These are phyloP conservation scores for Fusarium torulosum DNA, from an alignment of 2,329 filamentous ascomycete genomes.

Conservation along the genomic window DNA sequence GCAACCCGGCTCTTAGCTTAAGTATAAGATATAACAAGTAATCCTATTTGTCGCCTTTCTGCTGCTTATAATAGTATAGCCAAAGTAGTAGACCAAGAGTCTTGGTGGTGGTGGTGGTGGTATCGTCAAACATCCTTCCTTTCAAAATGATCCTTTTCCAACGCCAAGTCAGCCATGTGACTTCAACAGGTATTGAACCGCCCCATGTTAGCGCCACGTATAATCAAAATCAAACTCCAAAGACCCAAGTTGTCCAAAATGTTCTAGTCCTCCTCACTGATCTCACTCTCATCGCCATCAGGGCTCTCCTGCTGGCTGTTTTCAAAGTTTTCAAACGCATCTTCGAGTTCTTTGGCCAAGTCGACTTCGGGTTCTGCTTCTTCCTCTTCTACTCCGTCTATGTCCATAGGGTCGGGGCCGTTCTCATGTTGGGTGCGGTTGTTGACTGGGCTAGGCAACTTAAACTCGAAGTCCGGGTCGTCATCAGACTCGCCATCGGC, in stretches of 20 bases:
- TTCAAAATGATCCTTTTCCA: constrained; percentile 18
- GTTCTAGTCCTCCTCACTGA: constrained; percentile 73
- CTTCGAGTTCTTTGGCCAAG: constrained; percentile 66
- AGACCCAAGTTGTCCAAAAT: neutral
- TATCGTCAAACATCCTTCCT: constrained; percentile 32
- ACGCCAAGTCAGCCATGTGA: constrained; percentile 23
- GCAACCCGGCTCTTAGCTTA: no score
- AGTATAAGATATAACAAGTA: no score
- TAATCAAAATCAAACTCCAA: constrained; percentile 10
- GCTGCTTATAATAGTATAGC: constrained; percentile 1
- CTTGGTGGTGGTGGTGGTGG: constrained; percentile 12
- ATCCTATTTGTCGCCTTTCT: no score
- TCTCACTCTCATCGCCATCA: constrained; percentile 71
- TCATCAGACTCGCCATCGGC: constrained; percentile 62
- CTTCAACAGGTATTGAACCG: constrained; percentile 4
- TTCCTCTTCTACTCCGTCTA: constrained; percentile 49
- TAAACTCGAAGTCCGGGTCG: constrained; percentile 64
- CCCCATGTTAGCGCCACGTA: constrained; percentile 23
- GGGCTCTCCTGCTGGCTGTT: constrained; percentile 64
- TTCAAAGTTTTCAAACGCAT: constrained; percentile 65
- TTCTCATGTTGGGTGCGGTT: constrained; percentile 48
- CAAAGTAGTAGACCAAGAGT: neutral
- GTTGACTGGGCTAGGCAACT: constrained; percentile 67
- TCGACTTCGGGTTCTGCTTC: constrained; percentile 53
- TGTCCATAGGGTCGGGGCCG: constrained; percentile 48